These are phyloP conservation scores for Pyrrhoderma lamaoense DNA, from an alignment of 1,284 basidiomycete species.

Conservation along the genomic window DNA sequence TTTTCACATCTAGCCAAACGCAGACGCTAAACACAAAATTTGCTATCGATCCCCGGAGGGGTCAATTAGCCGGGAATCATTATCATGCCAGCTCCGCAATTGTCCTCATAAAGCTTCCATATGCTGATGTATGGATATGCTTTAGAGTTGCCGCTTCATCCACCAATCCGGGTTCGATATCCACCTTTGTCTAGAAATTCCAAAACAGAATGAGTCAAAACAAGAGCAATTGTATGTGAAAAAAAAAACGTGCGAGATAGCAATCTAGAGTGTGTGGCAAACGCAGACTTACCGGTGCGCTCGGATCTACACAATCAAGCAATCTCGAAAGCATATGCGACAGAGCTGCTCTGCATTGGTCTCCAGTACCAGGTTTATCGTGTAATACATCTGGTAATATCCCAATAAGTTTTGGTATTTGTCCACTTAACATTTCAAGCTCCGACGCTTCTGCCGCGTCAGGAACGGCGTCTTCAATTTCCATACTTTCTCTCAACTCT, in stretches of 20 bases:
- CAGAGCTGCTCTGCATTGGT: conserved; percentile 50
- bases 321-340: conserved; percentile 67
- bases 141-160: conserved; percentile 43
- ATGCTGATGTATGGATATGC: conserved; percentile 44
- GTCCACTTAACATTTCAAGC: conserved; percentile 52
- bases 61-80: neutral
- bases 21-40: too few species aligned
- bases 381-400: conserved; percentile 64
- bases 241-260: neutral
- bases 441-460: conserved; percentile 44
- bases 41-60: neutral
- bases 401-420: conserved; percentile 60
- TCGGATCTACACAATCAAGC: conserved; percentile 46
- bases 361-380: conserved; percentile 48
- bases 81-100: conserved; percentile 15
- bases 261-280: neutral
- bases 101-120: conserved; percentile 16
- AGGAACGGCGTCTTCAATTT: conserved; percentile 35
- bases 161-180: conserved; percentile 36
- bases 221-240: neutral
- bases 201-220: conserved; percentile 3
- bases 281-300: conserved; percentile 12
- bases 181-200: conserved; percentile 29
- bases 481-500: conserved; percentile 41
- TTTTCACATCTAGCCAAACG: neutral